Evolutionary conservation across 139 green algal species (phyloP).

Genomic region (Tetradesmus obliquus): DNA sequence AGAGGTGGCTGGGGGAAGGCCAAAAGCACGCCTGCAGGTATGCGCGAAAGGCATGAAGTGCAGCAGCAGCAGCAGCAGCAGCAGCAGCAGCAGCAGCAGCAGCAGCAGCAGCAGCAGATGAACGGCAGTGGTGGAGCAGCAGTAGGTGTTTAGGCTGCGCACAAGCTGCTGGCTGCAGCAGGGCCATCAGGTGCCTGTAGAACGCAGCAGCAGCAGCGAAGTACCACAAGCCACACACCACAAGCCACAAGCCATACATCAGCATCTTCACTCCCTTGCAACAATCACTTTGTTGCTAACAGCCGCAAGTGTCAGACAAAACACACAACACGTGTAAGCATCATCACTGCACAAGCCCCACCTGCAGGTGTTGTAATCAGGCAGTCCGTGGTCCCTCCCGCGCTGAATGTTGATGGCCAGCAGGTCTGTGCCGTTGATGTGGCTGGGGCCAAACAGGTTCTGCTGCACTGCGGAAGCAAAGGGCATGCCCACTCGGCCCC

Average conservation of each 20-base stretch:
- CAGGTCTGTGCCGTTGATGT: slow-evolving; percentile 52
- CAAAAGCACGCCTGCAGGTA: not conserved
- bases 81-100: not conserved
- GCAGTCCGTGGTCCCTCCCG: slow-evolving; percentile 57
- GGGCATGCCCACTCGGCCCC: slow-evolving; percentile 39
- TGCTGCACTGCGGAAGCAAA: slow-evolving; percentile 45
- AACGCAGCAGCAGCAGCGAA: too few species aligned
- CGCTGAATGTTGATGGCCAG: slow-evolving; percentile 57
- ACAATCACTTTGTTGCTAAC: too few species aligned
- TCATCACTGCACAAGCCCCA: not conserved
- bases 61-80: not conserved
- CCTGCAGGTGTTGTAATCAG: slow-evolving; percentile 56
- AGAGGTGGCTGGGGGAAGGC: not conserved
- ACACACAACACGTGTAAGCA: not conserved
- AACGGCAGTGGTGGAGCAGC: too few species aligned
- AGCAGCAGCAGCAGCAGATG: too few species aligned
- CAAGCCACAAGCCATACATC: too few species aligned
- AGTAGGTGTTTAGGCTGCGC: too few species aligned
- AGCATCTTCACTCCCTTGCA: too few species aligned
- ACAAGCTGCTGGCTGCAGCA: too few species aligned
- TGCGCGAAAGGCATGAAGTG: not conserved
- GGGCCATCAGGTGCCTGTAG: too few species aligned
- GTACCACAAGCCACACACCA: too few species aligned
- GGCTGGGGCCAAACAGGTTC: slow-evolving; percentile 49
- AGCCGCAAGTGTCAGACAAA: not conserved